Base-by-base conservation (phyloP, 352 stramenopile species). In the Hyaloperonospora arabidopsidis region DNA sequence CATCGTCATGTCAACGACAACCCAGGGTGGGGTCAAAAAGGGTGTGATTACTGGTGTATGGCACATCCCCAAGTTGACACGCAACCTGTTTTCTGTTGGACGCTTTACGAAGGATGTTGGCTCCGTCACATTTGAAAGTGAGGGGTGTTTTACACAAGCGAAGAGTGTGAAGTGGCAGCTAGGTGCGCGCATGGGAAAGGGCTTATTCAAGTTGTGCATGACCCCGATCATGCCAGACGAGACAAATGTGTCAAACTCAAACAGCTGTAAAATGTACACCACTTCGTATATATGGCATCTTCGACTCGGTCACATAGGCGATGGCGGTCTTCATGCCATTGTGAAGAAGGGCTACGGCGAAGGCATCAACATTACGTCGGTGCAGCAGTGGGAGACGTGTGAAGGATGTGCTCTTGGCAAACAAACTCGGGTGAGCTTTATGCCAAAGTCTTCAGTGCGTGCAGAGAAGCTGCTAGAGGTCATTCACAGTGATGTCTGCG, bases 1-100 rank as follows among this genome's bases (percentile, higher is more conserved):
- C 34, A 57, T 59, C 39, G 40, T 61, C 14, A 67, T 67, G 52
- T 28, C 15, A n/a, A n/a, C n/a, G n/a, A n/a, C n/a, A n/a, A n/a
- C n/a, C n/a, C n/a, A n/a, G n/a, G n/a, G n/a, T n/a, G n/a, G 38
- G 25, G 25, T 23, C 11, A 45, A 45, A 23, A 45, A 45, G 39
- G 15, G 39, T 17, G 39, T 45, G 7, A 21, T 21, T 23, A 23
- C 39, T 17, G 39, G 39, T 22, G 15, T 45, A 17, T 45, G 15
- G 5, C 15, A 23, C 5, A n/a, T n/a, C n/a, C n/a, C n/a, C n/a
- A n/a, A n/a, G n/a, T n/a, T n/a, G n/a, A n/a, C n/a, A n/a, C n/a
- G n/a, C n/a, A n/a, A n/a, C n/a, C n/a, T n/a, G n/a, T n/a, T n/a
- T n/a, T n/a, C n/a, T n/a, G n/a, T 45, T 19, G 39, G 15, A 19